Base-by-base conservation (phyloP, 2,329 filamentous ascomycete species). In the Scortechinia acanthostroma region DNA sequence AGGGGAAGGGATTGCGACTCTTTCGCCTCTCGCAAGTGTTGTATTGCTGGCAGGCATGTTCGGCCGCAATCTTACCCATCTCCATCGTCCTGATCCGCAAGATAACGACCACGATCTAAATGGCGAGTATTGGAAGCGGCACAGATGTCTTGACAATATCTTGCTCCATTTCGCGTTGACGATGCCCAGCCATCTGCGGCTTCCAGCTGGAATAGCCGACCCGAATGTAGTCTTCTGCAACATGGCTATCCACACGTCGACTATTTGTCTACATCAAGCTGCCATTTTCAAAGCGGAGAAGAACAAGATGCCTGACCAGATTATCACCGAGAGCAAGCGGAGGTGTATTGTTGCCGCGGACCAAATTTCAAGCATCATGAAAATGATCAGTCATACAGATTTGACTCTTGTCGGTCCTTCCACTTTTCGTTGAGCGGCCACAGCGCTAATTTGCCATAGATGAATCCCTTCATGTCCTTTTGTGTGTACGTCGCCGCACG, bases 391-490 rank as follows among this genome's bases (percentile, higher is more conserved):
- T 17, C 35, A 83, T 56, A 63, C 78, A 47, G 81, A 86, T 54
- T 61, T 83, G 47, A 65, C 74, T 20, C 58, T 64, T 42, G 79
- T 83, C 69, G 58, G 76, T 42, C 6, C 17, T 21, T 37, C 42
- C 21, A 19, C 16, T 17, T 17, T 20, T n/a, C 30, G 30, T 48
- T 22, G 22, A n/a, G 17, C 4, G 21, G 46, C 4, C 56, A 53
- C 48, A 52, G 58, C 30, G 58, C 52, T 4, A 50, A 49, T 3
- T 44, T 49, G 45, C 45, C 52, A 15, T 52, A 86, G 74, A 76
- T 82, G 65, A 86, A 86, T 49, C 82, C 84, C 0, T 83, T 87
- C 57, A 73, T 85, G 51, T 76, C 79, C 0, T 88, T 87, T 60
- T 84, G 81, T 50, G 68, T 87, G 4, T 88, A 86, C 54, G 81